phyloP scores from a whole-genome alignment of 176 grass and related monocot genomes.

The Carex littledalei region DNA sequence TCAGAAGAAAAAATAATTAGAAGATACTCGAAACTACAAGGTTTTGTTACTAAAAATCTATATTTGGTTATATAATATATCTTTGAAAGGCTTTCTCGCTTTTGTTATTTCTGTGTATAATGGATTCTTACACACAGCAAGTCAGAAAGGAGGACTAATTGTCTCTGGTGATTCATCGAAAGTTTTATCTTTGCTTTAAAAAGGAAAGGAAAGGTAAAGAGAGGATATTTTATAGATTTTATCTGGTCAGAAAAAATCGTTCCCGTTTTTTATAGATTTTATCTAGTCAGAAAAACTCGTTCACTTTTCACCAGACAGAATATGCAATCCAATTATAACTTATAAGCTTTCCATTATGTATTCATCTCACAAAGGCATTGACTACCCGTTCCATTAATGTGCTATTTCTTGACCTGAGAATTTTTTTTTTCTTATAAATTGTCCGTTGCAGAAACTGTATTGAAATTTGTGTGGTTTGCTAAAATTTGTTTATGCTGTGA shows the following conservation, averaged over 20 bases:
- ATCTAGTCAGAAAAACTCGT: too few relatives aligned
- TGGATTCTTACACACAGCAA: slow-evolving; percentile 5
- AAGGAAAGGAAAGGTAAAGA: not conserved
- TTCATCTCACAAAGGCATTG: not conserved
- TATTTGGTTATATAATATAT: not conserved
- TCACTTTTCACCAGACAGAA: not conserved
- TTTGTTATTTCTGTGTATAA: not conserved
- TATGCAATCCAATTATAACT: not conserved
- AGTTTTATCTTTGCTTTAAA: not conserved
- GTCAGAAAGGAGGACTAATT: not conserved
- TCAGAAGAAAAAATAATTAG: too few relatives aligned
- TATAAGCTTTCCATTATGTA: not conserved
- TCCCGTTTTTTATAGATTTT: not conserved
- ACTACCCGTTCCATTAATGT: not conserved
- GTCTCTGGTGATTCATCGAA: not conserved
- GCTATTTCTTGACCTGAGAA: not conserved
- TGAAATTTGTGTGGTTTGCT: not conserved
- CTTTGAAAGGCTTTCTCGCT: not conserved
- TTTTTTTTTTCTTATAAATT: not conserved
- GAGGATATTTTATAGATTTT: not conserved
- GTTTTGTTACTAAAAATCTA: too few relatives aligned
- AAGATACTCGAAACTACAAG: too few relatives aligned
- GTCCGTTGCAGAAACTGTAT: not conserved
- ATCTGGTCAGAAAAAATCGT: not conserved
- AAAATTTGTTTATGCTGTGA: not conserved